A percentile compares a stretch with the other conserved stretches of the same genome.
Evolutionary conservation across 345 rosid genomes (phyloP).

Genomic region (Laguncularia racemosa): DNA sequence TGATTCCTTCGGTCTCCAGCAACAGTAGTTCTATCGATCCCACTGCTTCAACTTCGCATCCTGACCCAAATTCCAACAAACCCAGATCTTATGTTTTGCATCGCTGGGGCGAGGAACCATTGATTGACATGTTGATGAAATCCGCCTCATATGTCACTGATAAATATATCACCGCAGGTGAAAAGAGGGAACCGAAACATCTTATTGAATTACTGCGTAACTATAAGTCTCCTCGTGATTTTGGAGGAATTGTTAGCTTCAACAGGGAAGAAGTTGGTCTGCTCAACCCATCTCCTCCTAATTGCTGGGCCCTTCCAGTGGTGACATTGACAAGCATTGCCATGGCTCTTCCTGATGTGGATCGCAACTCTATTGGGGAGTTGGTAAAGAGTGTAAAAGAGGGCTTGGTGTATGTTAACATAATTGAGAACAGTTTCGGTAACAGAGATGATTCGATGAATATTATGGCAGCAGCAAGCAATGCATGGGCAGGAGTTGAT

Average conservation of each 20-base stretch:
- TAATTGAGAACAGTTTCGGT: slow-evolving; percentile 31
- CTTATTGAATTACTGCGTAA: slow-evolving; percentile 22
- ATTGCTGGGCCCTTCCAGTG: too few relatives aligned
- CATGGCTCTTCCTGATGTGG: too few relatives aligned
- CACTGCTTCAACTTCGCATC: slow-evolving; percentile 22
- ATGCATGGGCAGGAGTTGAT: slow-evolving; percentile 51
- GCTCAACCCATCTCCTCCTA: too few relatives aligned
- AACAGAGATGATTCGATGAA: slow-evolving; percentile 23
- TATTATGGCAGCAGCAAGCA: slow-evolving; percentile 38
- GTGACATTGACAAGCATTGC: too few relatives aligned
- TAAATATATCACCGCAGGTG: slow-evolving; percentile 45
- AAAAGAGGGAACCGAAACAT: slow-evolving; percentile 39
- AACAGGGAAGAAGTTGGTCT: too few relatives aligned
- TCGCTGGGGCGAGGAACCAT: slow-evolving; percentile 59
- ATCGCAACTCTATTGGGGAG: slow-evolving; percentile 17
- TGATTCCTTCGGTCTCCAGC: too few relatives aligned
- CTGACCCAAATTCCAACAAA: slow-evolving; percentile 22
- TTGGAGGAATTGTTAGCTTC: slow-evolving; percentile 47
- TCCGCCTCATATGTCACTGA: slow-evolving; percentile 37
- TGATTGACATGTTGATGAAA: slow-evolving; percentile 13
- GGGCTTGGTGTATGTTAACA: slow-evolving; percentile 38
- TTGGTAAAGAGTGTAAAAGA: slow-evolving; percentile 37
- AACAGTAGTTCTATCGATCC: slow-evolving; percentile 5
- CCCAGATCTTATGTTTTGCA: slow-evolving; percentile 54
- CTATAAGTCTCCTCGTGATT: too few relatives aligned